Conservation (phyloP, 768 basidiomycete species). For the Termitomyces sp. region DNA sequence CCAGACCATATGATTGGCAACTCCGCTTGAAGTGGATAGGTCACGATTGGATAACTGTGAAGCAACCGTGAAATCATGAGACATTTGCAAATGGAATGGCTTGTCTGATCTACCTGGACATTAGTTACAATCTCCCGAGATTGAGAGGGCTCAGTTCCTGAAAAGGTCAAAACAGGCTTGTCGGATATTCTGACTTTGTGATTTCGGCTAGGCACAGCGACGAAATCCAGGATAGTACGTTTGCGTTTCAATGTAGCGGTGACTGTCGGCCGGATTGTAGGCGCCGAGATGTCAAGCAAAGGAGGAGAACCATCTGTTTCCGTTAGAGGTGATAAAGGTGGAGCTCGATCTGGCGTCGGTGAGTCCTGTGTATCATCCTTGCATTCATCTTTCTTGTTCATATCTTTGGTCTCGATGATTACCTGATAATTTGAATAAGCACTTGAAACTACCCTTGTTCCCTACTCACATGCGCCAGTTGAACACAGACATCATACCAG, state of each 20-base stretch:
- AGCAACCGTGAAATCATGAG: not conserved
- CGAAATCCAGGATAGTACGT: slow-evolving; percentile 8
- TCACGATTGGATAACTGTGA: not conserved
- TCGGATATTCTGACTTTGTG: not conserved
- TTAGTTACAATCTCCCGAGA: not conserved
- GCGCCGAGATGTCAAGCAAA: not conserved
- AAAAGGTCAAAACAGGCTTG: not conserved
- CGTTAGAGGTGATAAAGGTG: not conserved
- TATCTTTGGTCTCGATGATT: not conserved
- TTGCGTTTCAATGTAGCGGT: slow-evolving; percentile 8
- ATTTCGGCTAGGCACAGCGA: slow-evolving; percentile 5
- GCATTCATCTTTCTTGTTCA: not conserved
- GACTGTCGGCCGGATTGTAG: not conserved
- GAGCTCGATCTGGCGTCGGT: not conserved
- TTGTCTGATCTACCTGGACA: not conserved
- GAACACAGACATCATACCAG: slow-evolving; percentile 50
- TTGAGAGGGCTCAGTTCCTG: not conserved
- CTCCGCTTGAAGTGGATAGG: not conserved
- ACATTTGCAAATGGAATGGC: not conserved
- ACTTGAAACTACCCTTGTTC: not conserved
- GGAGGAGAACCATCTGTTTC: not conserved
- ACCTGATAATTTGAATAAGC: not conserved
- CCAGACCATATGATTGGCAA: not conserved
- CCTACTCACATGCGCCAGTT: slow-evolving; percentile 4
- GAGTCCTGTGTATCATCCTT: not conserved